Evolutionary conservation across 2,329 filamentous ascomycete genomes (phyloP).

Genomic region (Aspergillus carbonarius): DNA sequence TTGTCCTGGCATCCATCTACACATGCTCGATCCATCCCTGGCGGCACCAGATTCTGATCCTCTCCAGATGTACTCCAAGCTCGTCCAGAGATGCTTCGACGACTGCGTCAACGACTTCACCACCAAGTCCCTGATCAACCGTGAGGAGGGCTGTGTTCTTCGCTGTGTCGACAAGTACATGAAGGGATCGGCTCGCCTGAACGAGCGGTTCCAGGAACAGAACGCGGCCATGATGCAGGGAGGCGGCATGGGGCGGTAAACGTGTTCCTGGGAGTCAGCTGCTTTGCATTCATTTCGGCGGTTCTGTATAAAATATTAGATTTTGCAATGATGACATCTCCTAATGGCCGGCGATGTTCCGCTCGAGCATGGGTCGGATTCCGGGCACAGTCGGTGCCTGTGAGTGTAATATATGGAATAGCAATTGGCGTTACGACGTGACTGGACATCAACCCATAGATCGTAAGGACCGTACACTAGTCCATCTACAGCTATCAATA

Average conservation of each 20-base stretch:
- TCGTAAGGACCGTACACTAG: not conserved
- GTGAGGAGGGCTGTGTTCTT: slow-evolving; percentile 88
- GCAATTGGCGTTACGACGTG: not conserved
- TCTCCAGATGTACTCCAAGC: slow-evolving; percentile 62
- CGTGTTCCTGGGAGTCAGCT: slow-evolving; percentile 2
- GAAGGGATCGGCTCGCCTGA: slow-evolving; percentile 84
- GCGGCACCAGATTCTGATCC: slow-evolving; percentile 3
- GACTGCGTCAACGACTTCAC: slow-evolving; percentile 98
- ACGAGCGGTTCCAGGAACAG: slow-evolving; percentile 82
- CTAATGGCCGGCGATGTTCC: slow-evolving; percentile 3
- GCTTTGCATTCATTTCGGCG: slow-evolving; percentile 11
- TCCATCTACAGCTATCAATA: too few relatives aligned
- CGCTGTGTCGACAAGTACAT: slow-evolving; percentile 96
- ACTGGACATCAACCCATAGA: not conserved
- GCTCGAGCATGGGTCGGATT: not conserved
- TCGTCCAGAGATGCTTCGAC: slow-evolving; percentile 74
- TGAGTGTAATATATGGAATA: not conserved
- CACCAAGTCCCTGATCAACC: slow-evolving; percentile 84
- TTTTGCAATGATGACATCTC: slow-evolving; percentile 21
- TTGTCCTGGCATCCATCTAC: not conserved
- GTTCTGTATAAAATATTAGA: slow-evolving; percentile 22
- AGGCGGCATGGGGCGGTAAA: slow-evolving; percentile 39
- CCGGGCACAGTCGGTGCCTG: not conserved
- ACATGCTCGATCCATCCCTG: not conserved
- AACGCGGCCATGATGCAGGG: slow-evolving; percentile 66